These are phyloP conservation scores for Calonectria henricotiae DNA, from an alignment of 2,329 filamentous ascomycete species.

Conservation along the genomic window DNA sequence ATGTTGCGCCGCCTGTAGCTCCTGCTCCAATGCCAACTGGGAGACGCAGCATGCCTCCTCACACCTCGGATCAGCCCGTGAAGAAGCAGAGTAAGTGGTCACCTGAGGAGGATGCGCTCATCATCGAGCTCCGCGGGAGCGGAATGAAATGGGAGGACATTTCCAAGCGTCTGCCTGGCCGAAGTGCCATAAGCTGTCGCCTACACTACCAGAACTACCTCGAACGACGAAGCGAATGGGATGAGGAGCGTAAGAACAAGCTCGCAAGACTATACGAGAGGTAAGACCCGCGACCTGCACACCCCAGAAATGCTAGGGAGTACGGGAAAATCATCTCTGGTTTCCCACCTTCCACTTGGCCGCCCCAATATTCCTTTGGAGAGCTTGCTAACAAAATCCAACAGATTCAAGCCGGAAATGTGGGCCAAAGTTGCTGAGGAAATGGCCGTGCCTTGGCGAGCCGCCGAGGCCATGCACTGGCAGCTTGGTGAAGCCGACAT, in stretches of 20 bases:
- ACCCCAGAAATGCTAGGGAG: not conserved
- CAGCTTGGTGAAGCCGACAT: constrained; percentile 94
- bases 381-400: constrained; percentile 42
- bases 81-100: constrained; percentile 99
- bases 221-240: constrained; percentile 93
- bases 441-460: constrained; percentile 95
- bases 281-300: constrained; percentile 64
- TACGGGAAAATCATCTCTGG: not conserved
- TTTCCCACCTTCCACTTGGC: constrained; percentile 8
- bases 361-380: not conserved
- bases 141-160: constrained; percentile 99
- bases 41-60: constrained; percentile 61
- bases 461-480: constrained; percentile 99
- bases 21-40: constrained; percentile 55
- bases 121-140: constrained; percentile 90
- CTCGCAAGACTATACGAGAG: constrained; percentile 95
- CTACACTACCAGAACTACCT: constrained; percentile 98
- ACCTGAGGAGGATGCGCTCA: constrained; percentile 90
- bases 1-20: constrained; percentile 54
- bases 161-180: constrained; percentile 89
- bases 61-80: constrained; percentile 78
- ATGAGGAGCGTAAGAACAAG: constrained; percentile 98
- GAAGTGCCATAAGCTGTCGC: constrained; percentile 94
- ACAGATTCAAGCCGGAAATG: constrained; percentile 97
- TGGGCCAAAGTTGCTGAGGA: constrained; percentile 97